These are phyloP conservation scores for Alternaria brassicicola DNA, from an alignment of 2,329 filamentous ascomycete genomes.

Conservation along the genomic window DNA sequence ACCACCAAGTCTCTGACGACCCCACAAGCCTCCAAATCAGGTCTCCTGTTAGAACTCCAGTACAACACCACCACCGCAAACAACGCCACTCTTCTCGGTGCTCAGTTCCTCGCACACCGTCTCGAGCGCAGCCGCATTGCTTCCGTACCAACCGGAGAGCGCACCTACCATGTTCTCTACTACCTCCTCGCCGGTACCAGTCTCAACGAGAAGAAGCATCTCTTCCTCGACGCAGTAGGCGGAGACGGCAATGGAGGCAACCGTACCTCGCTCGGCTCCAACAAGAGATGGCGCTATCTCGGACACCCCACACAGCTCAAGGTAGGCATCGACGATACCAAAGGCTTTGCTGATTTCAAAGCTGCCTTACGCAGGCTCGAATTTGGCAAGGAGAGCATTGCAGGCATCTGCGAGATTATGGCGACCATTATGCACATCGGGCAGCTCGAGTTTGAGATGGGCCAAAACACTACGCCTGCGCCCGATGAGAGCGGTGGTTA, in stretches of 20 bases:
- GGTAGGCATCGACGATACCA: slow-evolving; percentile 92
- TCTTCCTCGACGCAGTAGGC: slow-evolving; percentile 64
- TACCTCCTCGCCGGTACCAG: slow-evolving; percentile 94
- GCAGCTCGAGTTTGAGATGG: slow-evolving; percentile 89
- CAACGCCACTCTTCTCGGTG: slow-evolving; percentile 87
- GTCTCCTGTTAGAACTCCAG: slow-evolving; percentile 93
- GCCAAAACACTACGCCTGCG: slow-evolving; percentile 75
- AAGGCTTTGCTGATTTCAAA: slow-evolving; percentile 98
- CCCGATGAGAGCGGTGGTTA: slow-evolving; percentile 95
- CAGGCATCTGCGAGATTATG: slow-evolving; percentile 93
- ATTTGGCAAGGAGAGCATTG: slow-evolving; percentile 90
- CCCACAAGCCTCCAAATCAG: slow-evolving; percentile 92
- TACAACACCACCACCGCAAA: slow-evolving; percentile 89
- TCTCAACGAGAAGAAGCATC: slow-evolving; percentile 83
- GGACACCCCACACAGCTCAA: slow-evolving; percentile 97
- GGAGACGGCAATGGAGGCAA: slow-evolving; percentile 59
- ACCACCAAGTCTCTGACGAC: slow-evolving; percentile 97
- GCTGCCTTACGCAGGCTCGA: slow-evolving; percentile 92
- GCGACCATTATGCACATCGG: slow-evolving; percentile 96
- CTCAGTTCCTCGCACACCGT: slow-evolving; percentile 91
- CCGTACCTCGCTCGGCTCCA: slow-evolving; percentile 61
- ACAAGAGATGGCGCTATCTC: slow-evolving; percentile 93
- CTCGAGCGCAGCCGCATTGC: slow-evolving; percentile 91
- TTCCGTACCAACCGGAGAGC: slow-evolving; percentile 90
- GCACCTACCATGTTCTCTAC: slow-evolving; percentile 95